Percentiles rank a stretch among this genome's conserved stretches.
phyloP scores from a whole-genome alignment of 306 rosid species.

The Sindora glabra region DNA sequence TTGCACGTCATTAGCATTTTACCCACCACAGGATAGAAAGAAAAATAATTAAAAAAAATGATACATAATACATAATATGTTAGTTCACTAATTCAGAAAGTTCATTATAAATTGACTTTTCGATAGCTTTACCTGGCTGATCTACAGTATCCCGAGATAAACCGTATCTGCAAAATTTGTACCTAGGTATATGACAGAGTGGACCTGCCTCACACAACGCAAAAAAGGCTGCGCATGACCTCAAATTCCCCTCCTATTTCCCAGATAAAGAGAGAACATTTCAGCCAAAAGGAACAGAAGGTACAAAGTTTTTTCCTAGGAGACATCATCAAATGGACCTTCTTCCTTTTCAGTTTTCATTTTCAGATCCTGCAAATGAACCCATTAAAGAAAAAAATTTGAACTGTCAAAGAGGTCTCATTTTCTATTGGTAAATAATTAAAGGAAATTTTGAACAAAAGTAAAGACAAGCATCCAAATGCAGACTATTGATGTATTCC shows the following conservation, averaged over 20 bases:
- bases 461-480: background rate
- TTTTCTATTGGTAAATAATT: background rate
- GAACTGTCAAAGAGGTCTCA: background rate
- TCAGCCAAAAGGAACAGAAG: slow-evolving; percentile 32
- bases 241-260: slow-evolving; percentile 4
- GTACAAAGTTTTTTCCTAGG: slow-evolving; percentile 49
- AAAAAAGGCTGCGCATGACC: slow-evolving; percentile 5
- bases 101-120: slow-evolving; percentile 12
- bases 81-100: slow-evolving; percentile 15
- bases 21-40: too few species aligned
- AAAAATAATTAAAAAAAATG: too few species aligned
- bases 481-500: background rate
- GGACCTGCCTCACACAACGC: too few species aligned
- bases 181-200: slow-evolving; percentile 6
- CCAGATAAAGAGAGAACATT: slow-evolving; percentile 12
- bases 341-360: slow-evolving; percentile 59
- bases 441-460: slow-evolving; percentile 2
- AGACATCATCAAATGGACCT: slow-evolving; percentile 80
- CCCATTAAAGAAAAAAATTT: slow-evolving; percentile 9
- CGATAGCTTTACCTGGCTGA: slow-evolving; percentile 30
- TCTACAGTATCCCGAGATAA: slow-evolving; percentile 30
- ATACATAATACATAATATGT: too few species aligned
- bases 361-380: slow-evolving; percentile 67
- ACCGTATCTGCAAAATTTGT: slow-evolving; percentile 31
- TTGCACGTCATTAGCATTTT: too few species aligned